phyloP scores from a whole-genome alignment of 2,329 filamentous ascomycete species.

The Pezicula neosporulosa region DNA sequence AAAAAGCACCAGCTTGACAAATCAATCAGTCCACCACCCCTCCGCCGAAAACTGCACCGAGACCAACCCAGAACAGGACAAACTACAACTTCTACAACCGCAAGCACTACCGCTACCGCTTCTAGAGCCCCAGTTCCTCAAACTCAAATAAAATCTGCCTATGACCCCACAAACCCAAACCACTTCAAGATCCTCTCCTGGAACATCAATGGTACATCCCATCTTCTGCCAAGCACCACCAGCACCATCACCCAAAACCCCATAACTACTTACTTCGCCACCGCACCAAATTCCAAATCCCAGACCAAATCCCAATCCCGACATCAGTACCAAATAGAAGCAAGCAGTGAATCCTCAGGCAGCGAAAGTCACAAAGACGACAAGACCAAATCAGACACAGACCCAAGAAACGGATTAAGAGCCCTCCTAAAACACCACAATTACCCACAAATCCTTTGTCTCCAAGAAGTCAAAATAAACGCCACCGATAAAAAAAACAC shows the following conservation, averaged over 20 bases:
- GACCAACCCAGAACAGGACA: background rate
- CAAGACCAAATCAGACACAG: too few species aligned
- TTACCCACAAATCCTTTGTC: constrained; percentile 40
- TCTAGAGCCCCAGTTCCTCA: too few species aligned
- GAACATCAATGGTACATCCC: constrained; percentile 12
- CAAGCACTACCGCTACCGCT: too few species aligned
- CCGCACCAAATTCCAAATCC: too few species aligned
- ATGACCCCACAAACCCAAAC: too few species aligned
- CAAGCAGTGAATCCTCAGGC: background rate
- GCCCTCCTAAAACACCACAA: constrained; percentile 39
- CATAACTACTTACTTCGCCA: constrained; percentile 10
- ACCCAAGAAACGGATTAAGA: constrained; percentile 24
- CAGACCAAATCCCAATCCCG: too few species aligned
- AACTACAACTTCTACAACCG: background rate
- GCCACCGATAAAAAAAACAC: constrained; percentile 32
- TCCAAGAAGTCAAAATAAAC: constrained; percentile 48
- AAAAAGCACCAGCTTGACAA: too few species aligned
- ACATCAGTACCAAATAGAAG: too few species aligned
- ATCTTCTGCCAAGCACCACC: constrained; percentile 10
- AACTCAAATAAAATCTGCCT: too few species aligned
- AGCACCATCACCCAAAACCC: constrained; percentile 3
- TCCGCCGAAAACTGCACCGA: constrained; percentile 7
- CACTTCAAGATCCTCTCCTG: background rate
- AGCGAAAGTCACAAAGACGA: too few species aligned
- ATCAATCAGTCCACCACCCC: constrained; percentile 6